Base-by-base conservation (phyloP, 2,329 filamentous ascomycete genomes). In the Stenocarpella maydis region DNA sequence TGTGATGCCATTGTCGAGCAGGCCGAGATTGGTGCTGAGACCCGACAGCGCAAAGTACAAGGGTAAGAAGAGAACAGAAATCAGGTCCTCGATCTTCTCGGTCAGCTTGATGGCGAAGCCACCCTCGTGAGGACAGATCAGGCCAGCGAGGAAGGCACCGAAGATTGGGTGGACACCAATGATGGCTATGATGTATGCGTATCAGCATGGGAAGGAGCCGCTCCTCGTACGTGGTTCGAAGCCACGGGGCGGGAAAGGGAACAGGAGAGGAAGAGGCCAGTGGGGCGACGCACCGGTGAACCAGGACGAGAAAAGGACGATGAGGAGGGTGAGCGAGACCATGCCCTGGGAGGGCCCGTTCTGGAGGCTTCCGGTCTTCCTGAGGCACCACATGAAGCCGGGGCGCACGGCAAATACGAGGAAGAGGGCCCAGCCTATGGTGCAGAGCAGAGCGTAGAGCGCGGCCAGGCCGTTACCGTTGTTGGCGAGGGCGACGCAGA, bases 141-240 rank as follows among this genome's bases (percentile, higher is more conserved):
- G 79, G 1, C 95, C 95, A 50, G 95, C 88, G 69, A 98, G 85
- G 78, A 98, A 98, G 3, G 92, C 94, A 50, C 95, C 95, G 75
- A 98, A 98, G 77, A 98, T 98, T 68, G 95, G 89, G 78, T 98
- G 95, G 1, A 98, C 90, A 55, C 95, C 95, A 76, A 98, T 97
- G 70, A 96, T 92, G 68, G 91, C 85, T 65, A 7, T 6, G 65
- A 69, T 47, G 70, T 64, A 26, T 64, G 31, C 10, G 34, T 15
- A 43, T 67, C 21, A 45, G 37, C 26, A 19, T 47, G 15, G 65
- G 24, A 24, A 39, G 19, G 7, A 19, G 49, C 19, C 9, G 9
- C 6, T n/a, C 34, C 34, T 37, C 9, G 21, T 3, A 28, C 14
- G 14, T 41, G 34, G 6, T 7, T 6, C 41, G 53, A 7, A 15